Conservation (phyloP, 179 eudicot genomes). For the Spergularia azorica region DNA sequence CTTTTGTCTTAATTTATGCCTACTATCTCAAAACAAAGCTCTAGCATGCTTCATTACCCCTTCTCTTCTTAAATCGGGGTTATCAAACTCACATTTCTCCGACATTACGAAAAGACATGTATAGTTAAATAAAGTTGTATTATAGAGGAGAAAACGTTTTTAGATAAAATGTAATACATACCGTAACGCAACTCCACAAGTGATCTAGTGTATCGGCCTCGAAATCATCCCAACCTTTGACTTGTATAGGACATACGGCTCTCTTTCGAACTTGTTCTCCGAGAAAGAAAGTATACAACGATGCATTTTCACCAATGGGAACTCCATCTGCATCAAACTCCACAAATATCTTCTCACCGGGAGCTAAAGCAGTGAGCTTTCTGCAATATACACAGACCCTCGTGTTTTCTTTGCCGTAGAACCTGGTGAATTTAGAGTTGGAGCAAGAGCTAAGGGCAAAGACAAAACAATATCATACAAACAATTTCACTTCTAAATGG, state of each 20-base stretch:
- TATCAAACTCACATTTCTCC: conserved; percentile 12
- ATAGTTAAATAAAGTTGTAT: too few relatives aligned
- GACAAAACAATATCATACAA: too few relatives aligned
- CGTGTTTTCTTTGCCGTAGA: background rate
- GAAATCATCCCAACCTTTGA: background rate
- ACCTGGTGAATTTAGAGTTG: background rate
- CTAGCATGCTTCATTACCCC: background rate
- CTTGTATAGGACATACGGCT: background rate
- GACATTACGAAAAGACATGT: background rate
- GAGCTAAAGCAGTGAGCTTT: background rate
- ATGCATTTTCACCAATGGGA: conserved; percentile 4
- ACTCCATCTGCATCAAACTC: background rate
- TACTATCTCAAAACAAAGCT: background rate
- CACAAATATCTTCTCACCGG: conserved; percentile 1
- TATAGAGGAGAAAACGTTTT: background rate
- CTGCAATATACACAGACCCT: conserved; percentile 2
- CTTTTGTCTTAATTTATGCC: background rate
- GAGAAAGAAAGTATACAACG: background rate
- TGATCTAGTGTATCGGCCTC: background rate
- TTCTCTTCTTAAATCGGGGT: background rate
- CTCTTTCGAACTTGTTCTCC: conserved; percentile 2
- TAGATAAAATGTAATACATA: background rate
- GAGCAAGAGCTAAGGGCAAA: too few relatives aligned
- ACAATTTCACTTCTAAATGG: too few relatives aligned
- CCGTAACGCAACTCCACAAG: background rate